Percentiles rank a stretch among this genome's conserved stretches.
Evolutionary conservation across 2,329 filamentous ascomycete genomes (phyloP).

Genomic region (Paecilomyces formosus): DNA sequence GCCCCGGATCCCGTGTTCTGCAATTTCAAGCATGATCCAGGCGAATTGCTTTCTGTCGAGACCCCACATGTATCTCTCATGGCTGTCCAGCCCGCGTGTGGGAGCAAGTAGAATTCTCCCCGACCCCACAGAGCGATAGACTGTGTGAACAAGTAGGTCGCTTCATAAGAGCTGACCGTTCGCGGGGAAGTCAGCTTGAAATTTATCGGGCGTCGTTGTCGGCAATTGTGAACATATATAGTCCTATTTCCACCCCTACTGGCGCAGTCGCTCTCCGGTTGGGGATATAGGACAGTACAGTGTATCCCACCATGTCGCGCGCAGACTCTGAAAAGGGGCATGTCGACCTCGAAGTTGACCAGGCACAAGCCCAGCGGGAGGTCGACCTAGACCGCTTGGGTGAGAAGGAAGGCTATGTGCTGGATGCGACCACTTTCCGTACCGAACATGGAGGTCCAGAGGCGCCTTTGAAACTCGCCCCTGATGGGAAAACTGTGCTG

Average conservation of each 20-base stretch:
- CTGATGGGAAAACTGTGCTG: conserved; percentile 27
- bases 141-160: not conserved
- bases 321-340: not conserved
- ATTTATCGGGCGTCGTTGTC: not conserved
- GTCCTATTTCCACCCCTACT: not conserved
- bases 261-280: not conserved
- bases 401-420: conserved; percentile 22
- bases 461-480: conserved; percentile 20
- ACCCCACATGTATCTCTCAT: not conserved
- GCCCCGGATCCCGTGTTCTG: not conserved
- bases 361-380: not conserved
- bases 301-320: not conserved
- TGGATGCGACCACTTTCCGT: conserved; percentile 18
- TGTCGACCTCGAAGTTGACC: not conserved
- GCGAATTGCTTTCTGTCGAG: not conserved
- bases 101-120: not conserved
- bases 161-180: not conserved
- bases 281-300: not conserved
- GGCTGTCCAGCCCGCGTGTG: not conserved
- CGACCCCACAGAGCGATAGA: not conserved
- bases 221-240: not conserved
- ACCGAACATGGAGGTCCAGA: conserved; percentile 10
- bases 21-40: not conserved
- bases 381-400: conserved; percentile 10
- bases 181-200: not conserved